These are phyloP conservation scores for Tylopilus rubrobrunneus DNA, from an alignment of 768 basidiomycete genomes.

Conservation along the genomic window DNA sequence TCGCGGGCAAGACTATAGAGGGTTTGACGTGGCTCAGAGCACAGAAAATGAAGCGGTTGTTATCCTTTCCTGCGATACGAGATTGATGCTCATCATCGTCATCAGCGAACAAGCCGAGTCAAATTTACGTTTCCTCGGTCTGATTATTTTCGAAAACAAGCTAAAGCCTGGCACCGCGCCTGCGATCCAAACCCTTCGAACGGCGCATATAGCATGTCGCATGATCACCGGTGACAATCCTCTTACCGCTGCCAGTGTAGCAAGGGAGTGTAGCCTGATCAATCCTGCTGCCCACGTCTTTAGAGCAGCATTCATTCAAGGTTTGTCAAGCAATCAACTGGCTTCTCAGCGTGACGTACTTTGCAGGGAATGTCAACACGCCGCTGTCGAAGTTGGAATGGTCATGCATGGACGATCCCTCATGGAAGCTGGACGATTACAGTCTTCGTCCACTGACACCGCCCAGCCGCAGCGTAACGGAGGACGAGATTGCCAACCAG, in stretches of 20 bases:
- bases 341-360: background rate
- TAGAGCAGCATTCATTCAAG: constrained; percentile 72
- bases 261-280: constrained; percentile 87
- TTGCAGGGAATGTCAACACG: constrained; percentile 48
- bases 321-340: constrained; percentile 31
- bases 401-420: constrained; percentile 86
- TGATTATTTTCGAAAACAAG: constrained; percentile 98
- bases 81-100: constrained; percentile 2
- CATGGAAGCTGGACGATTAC: constrained; percentile 84
- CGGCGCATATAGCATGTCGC: constrained; percentile 87
- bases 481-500: constrained; percentile 67
- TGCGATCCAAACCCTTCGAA: constrained; percentile 82
- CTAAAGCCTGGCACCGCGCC: constrained; percentile 89
- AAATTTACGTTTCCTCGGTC: constrained; percentile 82
- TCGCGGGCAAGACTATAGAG: constrained; percentile 94
- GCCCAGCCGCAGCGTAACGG: constrained; percentile 67
- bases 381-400: constrained; percentile 73
- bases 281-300: constrained; percentile 89
- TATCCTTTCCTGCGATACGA: constrained; percentile 3
- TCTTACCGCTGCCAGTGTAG: constrained; percentile 94
- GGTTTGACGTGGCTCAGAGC: constrained; percentile 96
- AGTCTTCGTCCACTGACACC: constrained; percentile 78
- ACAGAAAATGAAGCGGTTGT: constrained; percentile 89
- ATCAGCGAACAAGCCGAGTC: constrained; percentile 91
- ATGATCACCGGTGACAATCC: constrained; percentile 99